Evolutionary conservation across 2,329 filamentous ascomycete species (phyloP).

Genomic region (Beauveria rudraprayagi): DNA sequence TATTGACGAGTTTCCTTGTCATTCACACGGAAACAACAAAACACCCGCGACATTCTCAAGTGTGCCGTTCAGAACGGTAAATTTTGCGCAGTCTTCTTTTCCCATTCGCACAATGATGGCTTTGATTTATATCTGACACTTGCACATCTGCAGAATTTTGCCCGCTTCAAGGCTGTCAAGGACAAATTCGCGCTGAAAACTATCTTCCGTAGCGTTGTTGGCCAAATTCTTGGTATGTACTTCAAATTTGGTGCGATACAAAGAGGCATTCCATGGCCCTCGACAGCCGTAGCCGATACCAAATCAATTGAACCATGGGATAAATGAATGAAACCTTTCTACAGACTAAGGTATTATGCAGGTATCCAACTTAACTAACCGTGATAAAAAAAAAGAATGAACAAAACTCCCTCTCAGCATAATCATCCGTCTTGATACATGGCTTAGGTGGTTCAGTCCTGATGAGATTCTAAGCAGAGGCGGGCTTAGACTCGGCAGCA

Average conservation of each 20-base stretch:
- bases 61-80: no score
- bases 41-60: no score
- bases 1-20: no score
- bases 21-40: no score
- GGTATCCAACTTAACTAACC: neutral
- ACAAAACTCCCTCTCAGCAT: neutral
- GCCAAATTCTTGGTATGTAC: slow-evolving; percentile 41
- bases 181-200: slow-evolving; percentile 41
- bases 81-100: no score
- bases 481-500: neutral
- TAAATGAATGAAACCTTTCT: neutral
- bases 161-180: slow-evolving; percentile 37
- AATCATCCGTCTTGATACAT: neutral
- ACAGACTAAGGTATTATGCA: slow-evolving; percentile 3
- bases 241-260: neutral
- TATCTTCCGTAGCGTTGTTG: slow-evolving; percentile 38
- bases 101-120: no score
- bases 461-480: neutral
- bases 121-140: no score
- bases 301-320: no score
- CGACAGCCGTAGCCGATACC: no score
- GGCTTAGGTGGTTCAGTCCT: neutral
- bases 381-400: neutral
- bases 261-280: neutral
- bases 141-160: neutral